phyloP scores from a whole-genome alignment of 768 basidiomycete genomes.

The Grammothele lineata region DNA sequence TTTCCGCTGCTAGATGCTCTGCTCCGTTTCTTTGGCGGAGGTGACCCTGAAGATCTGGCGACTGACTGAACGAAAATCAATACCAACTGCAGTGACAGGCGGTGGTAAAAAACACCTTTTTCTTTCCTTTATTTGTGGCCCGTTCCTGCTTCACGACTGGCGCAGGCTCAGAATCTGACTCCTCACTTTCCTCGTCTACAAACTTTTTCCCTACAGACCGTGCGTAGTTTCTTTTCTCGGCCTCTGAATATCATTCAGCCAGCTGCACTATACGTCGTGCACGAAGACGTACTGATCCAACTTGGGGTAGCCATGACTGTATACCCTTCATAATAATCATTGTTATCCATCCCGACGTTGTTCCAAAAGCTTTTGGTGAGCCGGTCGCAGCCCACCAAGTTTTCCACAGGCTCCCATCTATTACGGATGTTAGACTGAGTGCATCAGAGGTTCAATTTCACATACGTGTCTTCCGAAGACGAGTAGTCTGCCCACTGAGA shows the following conservation, averaged over 20 bases:
- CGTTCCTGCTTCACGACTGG: no score
- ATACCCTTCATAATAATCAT: conserved; percentile 49
- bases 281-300: conserved; percentile 52
- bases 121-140: no score
- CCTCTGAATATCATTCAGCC: conserved; percentile 11
- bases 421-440: neutral
- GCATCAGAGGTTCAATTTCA: no score
- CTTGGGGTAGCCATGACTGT: conserved; percentile 35
- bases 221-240: conserved; percentile 37
- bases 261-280: neutral
- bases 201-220: no score
- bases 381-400: conserved; percentile 52
- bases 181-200: no score
- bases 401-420: conserved; percentile 71
- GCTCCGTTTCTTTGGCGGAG: no score
- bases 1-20: no score
- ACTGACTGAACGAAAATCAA: no score
- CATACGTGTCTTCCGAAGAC: conserved; percentile 53
- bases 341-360: conserved; percentile 52
- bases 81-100: no score
- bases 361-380: conserved; percentile 56
- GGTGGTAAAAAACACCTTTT: no score
- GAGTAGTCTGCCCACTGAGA: conserved; percentile 66
- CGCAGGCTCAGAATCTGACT: no score
- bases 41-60: no score